Evolutionary conservation across 306 rosid genomes (phyloP), one percentile per base, ranked within the genome.

Genomic region (Fragaria nilgerrensis): DNA sequence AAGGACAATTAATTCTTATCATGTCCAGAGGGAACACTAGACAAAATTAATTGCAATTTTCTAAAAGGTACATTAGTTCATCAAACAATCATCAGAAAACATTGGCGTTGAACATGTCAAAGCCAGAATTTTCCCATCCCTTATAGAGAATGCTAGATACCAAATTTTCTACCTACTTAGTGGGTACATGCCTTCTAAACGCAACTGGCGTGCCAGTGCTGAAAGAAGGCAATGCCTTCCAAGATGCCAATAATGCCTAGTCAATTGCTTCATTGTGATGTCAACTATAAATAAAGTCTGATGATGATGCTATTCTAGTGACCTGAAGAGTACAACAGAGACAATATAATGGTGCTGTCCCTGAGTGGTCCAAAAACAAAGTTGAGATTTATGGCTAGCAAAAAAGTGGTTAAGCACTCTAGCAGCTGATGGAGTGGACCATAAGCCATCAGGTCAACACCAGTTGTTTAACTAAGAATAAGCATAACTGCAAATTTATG

Each of bases 401-500:
- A 17, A 8, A 14, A 48, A 10, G 37, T 3, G 11, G 25, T 32
- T 47, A 48, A 27, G 22, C 49, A 47, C 41, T 7, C 34, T 34
- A 53, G 52, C 64, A 36, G 73, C 62, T 22, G 79, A 76, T 50
- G 16, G 52, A 16, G 43, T 61, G 68, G 25, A 64, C 68, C 55
- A 79, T 13, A 61, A 17, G 19, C 13, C 17, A 48, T 70, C 41
- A 70, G 8, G 32, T 52, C 15, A 52, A 72, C 76, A 52, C 15
- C 3, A 74, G 14, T 55, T 79, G 58, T 56, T 73, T 49, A 39
- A 39, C 44, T 39, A 27, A 1, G 13, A 29, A 49, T 22, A 41
- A 45, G 14, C 41, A 39, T 84, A 87, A 73, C 68, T 29, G 68
- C 41, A 62, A 62, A 62, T 62, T 29, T 11, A 47, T 3, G 82